Percentiles rank a stretch among this genome's conserved stretches.
These are phyloP conservation scores for Pholiota molesta DNA, from an alignment of 768 basidiomycete species.

Conservation along the genomic window DNA sequence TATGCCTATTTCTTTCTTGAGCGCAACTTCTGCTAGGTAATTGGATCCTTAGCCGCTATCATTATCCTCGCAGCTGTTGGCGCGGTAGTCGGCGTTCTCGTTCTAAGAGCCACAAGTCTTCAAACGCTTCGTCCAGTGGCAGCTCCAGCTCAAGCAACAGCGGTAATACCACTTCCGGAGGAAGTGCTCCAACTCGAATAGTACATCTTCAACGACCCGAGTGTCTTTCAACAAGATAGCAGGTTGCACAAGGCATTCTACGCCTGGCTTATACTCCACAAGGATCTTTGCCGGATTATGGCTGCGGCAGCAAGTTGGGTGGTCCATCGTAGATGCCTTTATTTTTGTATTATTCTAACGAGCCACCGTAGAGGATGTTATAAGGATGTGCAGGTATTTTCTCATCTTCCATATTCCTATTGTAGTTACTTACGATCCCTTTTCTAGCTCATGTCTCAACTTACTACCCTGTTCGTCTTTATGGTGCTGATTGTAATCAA, in stretches of 20 bases:
- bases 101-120: slow-evolving; percentile 55
- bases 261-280: slow-evolving; percentile 85
- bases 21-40: slow-evolving; percentile 43
- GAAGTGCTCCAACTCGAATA: slow-evolving; percentile 4
- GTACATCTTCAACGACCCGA: slow-evolving; percentile 56
- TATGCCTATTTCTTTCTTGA: not conserved
- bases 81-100: slow-evolving; percentile 65
- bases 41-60: slow-evolving; percentile 50
- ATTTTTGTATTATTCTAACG: not conserved
- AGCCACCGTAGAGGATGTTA: slow-evolving; percentile 49
- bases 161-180: slow-evolving; percentile 5
- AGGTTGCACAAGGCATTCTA: slow-evolving; percentile 76
- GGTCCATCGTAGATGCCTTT: slow-evolving; percentile 3
- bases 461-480: slow-evolving; percentile 80
- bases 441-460: slow-evolving; percentile 75
- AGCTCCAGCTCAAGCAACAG: slow-evolving; percentile 1
- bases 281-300: slow-evolving; percentile 59
- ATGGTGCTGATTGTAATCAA: slow-evolving; percentile 88
- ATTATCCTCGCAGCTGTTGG: slow-evolving; percentile 57
- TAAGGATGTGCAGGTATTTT: slow-evolving; percentile 70
- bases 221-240: slow-evolving; percentile 68
- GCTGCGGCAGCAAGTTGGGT: slow-evolving; percentile 63
- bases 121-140: slow-evolving; percentile 10
- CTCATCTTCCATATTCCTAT: not conserved
- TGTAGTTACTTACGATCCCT: slow-evolving; percentile 10